Base-by-base conservation (phyloP, 495 filamentous ascomycete genomes). In the Talaromyces nanjingensis region DNA sequence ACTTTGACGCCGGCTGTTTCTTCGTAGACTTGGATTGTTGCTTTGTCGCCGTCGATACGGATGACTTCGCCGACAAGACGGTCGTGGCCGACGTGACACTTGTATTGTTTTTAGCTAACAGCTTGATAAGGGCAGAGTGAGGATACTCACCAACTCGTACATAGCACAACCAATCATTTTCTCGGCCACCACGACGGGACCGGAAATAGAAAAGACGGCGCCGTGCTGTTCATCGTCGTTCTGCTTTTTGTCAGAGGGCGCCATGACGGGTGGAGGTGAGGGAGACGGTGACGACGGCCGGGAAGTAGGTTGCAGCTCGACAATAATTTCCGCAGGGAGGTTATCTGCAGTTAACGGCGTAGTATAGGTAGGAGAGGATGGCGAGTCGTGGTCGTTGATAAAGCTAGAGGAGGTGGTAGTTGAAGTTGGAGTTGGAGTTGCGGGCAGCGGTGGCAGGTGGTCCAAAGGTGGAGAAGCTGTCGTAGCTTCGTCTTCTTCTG, bases 141-240 rank as follows among this genome's bases (percentile, higher is more conserved):
- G 25, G 59, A 14, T 63, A 66, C 83, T 65, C 78, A 93, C 93
- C 85, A 99, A 80, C 81, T 99, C 94, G 83, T 99, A 97, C 96
- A 99, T 98, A 71, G 94, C 92, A 87, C 94, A 96, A 72, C 94
- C 94, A 72, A 92, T 90, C 93, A 98, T 97, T 75, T 97, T 87
- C 81, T 98, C 93, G 73, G 96, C 94, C 68, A 98, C 87, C 67
- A 98, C 88, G 79, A 99, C 94, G 69, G 94, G 96, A 60, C 92
- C 94, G 71, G 70, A 72, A 64, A 76, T 71, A 63, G 74, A 82
- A 68, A 80, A 81, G 73, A 83, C 76, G 63, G 75, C 67, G 69
- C 87, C 88, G 81, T 86, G 76, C 65, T 84, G 75, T 9, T 79
- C 72, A 63, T 86, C 82, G 54, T 78, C 80, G 65, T 68, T 73